Conservation (phyloP, 176 grass and related monocot genomes). For the Thalia dealbata region DNA sequence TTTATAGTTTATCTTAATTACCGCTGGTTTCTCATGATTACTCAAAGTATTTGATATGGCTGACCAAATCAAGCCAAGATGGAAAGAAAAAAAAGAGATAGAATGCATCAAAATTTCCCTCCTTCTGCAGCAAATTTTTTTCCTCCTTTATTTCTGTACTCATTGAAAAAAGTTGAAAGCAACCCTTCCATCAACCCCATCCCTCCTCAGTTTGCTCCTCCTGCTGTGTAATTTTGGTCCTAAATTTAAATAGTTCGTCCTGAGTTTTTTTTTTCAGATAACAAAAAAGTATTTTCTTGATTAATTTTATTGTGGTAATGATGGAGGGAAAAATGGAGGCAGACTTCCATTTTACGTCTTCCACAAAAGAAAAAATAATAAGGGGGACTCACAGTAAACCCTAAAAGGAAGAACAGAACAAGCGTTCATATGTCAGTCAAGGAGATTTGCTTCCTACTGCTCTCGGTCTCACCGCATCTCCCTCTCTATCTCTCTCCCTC, state of each 20-base stretch:
- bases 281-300: neutral
- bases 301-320: neutral
- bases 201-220: conserved; percentile 8
- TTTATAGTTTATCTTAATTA: too few species aligned
- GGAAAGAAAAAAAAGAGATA: too few species aligned
- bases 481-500: neutral
- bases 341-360: neutral
- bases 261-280: too few species aligned
- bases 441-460: neutral
- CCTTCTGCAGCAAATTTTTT: conserved; percentile 3
- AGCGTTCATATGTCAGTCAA: neutral
- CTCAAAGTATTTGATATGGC: too few species aligned
- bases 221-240: too few species aligned
- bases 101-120: too few species aligned
- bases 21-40: too few species aligned
- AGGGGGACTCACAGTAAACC: neutral
- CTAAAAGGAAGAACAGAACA: neutral
- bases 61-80: too few species aligned
- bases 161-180: conserved; percentile 30
- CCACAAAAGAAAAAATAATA: neutral
- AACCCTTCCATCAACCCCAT: conserved; percentile 29
- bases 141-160: neutral
- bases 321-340: too few species aligned
- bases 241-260: too few species aligned
- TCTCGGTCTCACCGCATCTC: neutral